Evolutionary conservation across 139 green algal species (phyloP), one percentile per base, ranked within the genome.

Genomic region (Nannochloris sp.): DNA sequence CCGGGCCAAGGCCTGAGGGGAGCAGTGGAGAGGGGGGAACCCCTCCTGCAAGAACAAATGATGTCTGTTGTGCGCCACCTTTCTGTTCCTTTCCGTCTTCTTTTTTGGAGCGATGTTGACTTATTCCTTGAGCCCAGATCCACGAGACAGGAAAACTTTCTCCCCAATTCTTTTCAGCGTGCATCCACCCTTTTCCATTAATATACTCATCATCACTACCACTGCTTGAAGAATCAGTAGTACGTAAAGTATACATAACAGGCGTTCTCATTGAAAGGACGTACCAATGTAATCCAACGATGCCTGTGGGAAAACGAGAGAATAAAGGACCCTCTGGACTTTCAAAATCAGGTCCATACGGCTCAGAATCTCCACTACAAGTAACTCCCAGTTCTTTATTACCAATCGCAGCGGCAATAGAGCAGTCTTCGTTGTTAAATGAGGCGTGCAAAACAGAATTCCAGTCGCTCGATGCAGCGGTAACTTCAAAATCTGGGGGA

Each of bases 151-250:
- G 67, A 32, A 73, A 73, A 9, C 14, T 42, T n/a, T 24, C 3
- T 4, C 67, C 67, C 57, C 67, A 67, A 51, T 65, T 67, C 39
- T 73, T 73, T 51, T 73, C 67, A 12, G 56, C 36, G 44, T 73
- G 67, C 1, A 58, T 48, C 31, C 36, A 25, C 0, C 58, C 67
- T 0, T 2, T 6, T n/a, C 57, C 67, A 23, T 29, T 19, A n/a
- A n/a, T n/a, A n/a, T n/a, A n/a, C n/a, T n/a, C n/a, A n/a, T n/a
- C n/a, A n/a, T n/a, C n/a, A n/a, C n/a, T n/a, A n/a, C n/a, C n/a
- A n/a, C n/a, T n/a, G n/a, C n/a, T n/a, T n/a, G n/a, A n/a, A n/a
- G n/a, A n/a, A n/a, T n/a, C n/a, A 9, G 37, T 13, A 1, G 59
- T 25, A 4, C 4, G 7, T 14, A 73, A 31, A 0, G 10, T 19